phyloP scores from a whole-genome alignment of 306 rosid genomes.

The Gastrolobium villosum region DNA sequence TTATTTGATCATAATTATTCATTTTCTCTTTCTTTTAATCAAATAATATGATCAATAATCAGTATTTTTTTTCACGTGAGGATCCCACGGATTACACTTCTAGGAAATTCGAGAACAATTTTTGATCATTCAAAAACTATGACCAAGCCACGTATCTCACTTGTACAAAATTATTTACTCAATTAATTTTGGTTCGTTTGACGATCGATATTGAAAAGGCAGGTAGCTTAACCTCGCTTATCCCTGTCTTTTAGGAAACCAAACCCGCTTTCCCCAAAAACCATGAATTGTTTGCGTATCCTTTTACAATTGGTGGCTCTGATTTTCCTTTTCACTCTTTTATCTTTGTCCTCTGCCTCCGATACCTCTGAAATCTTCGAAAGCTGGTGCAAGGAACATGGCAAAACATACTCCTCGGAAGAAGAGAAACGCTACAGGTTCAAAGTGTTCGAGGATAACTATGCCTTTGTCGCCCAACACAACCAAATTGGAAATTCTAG shows the following conservation, averaged over 20 bases:
- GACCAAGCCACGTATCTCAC: too few species aligned
- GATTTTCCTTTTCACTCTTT: constrained; percentile 39
- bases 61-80: too few species aligned
- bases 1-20: too few species aligned
- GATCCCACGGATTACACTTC: too few species aligned
- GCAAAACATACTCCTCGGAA: constrained; percentile 67
- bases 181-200: neutral
- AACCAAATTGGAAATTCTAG: constrained; percentile 62
- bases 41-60: too few species aligned
- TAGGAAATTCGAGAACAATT: too few species aligned
- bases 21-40: too few species aligned
- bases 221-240: too few species aligned
- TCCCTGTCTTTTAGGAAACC: neutral
- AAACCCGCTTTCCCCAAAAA: constrained; percentile 8
- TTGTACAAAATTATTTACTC: too few species aligned
- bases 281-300: constrained; percentile 37
- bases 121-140: too few species aligned
- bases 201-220: neutral
- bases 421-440: constrained; percentile 68
- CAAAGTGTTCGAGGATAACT: constrained; percentile 72
- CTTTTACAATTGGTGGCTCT: constrained; percentile 27
- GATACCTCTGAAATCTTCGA: constrained; percentile 67
- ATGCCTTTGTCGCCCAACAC: constrained; percentile 65
- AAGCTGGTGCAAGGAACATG: constrained; percentile 74
- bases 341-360: constrained; percentile 45